These are phyloP conservation scores for Saccharomyces hybrid DNA, from an alignment of 1,139 yeast species.

Conservation along the genomic window DNA sequence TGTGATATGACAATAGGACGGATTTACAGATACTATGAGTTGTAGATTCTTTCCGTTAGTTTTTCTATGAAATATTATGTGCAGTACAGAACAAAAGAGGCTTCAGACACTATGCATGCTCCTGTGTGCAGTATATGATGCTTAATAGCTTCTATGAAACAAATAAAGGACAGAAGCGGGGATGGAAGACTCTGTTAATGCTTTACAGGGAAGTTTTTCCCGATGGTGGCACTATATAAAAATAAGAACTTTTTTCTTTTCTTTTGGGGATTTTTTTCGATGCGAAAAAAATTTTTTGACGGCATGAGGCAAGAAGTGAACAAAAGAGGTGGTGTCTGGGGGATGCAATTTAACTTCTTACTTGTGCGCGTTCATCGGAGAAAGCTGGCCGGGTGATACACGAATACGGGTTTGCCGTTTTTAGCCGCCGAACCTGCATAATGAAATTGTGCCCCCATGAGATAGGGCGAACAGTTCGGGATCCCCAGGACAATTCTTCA, in stretches of 20 bases:
- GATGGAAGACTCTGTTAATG: background rate
- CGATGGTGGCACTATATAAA: background rate
- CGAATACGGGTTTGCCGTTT: background rate
- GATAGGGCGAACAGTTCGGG: constrained; percentile 8
- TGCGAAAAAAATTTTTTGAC: background rate
- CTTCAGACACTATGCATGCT: background rate
- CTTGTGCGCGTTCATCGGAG: background rate
- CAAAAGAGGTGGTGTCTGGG: constrained; percentile 7
- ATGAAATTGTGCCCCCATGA: background rate
- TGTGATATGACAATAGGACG: constrained; percentile 5
- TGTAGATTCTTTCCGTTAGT: constrained; percentile 1
- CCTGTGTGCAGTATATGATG: background rate
- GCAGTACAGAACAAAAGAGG: background rate
- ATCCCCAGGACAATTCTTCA: constrained; percentile 11
- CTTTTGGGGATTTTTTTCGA: background rate
- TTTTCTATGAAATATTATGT: background rate
- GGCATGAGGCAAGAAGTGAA: background rate
- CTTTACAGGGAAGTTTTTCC: background rate
- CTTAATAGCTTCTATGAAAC: background rate
- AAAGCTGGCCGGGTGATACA: background rate
- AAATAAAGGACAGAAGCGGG: background rate
- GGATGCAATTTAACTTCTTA: background rate
- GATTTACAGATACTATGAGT: background rate
- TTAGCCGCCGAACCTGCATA: background rate
- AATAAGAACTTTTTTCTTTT: background rate